Conservation (phyloP, 1,284 basidiomycete genomes). For the Anthracocystis walkeri region DNA sequence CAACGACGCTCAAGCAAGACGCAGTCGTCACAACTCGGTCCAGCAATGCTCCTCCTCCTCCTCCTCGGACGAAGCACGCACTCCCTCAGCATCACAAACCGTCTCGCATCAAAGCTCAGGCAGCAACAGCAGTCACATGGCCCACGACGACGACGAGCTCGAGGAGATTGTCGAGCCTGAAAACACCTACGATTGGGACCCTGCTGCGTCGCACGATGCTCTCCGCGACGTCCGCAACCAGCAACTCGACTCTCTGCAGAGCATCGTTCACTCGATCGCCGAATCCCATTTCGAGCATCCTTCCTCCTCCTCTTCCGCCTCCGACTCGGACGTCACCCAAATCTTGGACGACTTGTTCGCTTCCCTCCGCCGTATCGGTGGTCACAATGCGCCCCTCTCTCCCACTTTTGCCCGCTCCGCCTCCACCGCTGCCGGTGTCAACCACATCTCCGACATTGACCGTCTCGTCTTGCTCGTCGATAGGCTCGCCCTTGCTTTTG, state of each 20-base stretch:
- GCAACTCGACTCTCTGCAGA: constrained; percentile 38
- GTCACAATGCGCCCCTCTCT: constrained; percentile 36
- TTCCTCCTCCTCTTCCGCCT: not conserved
- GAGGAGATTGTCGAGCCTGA: constrained; percentile 41
- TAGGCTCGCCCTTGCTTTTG: constrained; percentile 10
- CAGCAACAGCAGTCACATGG: constrained; percentile 4
- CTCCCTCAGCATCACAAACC: not conserved
- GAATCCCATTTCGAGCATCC: constrained; percentile 21
- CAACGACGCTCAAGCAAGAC: constrained; percentile 23
- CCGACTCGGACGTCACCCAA: constrained; percentile 22
- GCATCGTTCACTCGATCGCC: constrained; percentile 36
- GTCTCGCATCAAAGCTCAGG: not conserved
- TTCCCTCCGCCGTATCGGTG: constrained; percentile 34
- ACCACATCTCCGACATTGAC: constrained; percentile 29
- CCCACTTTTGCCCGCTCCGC: constrained; percentile 26
- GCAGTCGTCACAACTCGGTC: constrained; percentile 26
- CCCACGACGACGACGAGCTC: constrained; percentile 27
- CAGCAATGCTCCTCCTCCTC: no score
- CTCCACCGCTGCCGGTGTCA: not conserved
- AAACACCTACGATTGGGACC: constrained; percentile 8
- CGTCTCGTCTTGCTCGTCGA: constrained; percentile 42
- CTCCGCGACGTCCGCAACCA: constrained; percentile 33
- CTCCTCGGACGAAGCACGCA: constrained; percentile 8
- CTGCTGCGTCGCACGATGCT: constrained; percentile 14
- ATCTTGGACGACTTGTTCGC: constrained; percentile 47